phyloP scores from a whole-genome alignment of 179 eudicot species.

The Vitellaria paradoxa region DNA sequence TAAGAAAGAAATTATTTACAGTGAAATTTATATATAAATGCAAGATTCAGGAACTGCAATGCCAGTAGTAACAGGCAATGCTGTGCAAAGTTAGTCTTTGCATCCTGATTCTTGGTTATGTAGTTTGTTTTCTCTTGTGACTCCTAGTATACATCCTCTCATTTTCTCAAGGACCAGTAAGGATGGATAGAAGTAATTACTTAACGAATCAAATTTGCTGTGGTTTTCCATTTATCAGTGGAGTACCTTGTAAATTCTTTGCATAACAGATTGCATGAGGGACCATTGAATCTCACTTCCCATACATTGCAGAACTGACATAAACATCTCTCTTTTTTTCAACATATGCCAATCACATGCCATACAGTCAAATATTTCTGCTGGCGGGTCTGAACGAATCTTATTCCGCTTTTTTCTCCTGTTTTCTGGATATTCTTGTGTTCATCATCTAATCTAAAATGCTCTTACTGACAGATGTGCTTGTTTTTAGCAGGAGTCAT shows the following conservation, averaged over 20 bases:
- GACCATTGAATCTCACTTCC: not conserved
- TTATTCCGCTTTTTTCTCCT: not conserved
- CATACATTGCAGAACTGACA: not conserved
- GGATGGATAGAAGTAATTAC: not conserved
- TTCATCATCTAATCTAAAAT: not conserved
- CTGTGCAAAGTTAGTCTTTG: constrained; percentile 3
- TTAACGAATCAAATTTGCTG: not conserved
- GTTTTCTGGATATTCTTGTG: not conserved
- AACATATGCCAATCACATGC: constrained; percentile 26
- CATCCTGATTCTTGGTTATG: not conserved
- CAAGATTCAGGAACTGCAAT: not conserved
- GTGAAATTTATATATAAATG: not conserved
- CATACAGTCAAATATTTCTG: not conserved
- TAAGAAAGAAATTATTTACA: not conserved
- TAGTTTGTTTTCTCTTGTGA: not conserved
- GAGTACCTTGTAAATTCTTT: not conserved
- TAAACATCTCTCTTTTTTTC: not conserved
- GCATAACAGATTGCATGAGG: not conserved
- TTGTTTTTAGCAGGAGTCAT: constrained; percentile 48
- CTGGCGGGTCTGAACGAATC: not conserved
- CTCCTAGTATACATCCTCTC: not conserved
- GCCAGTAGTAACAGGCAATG: not conserved
- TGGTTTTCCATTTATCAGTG: not conserved
- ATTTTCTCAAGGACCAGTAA: not conserved
- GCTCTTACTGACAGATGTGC: not conserved